Percentiles rank a stretch among this genome's conserved stretches.
Conservation (phyloP, 2,329 filamentous ascomycete species). For the Rutstroemia sp. region DNA sequence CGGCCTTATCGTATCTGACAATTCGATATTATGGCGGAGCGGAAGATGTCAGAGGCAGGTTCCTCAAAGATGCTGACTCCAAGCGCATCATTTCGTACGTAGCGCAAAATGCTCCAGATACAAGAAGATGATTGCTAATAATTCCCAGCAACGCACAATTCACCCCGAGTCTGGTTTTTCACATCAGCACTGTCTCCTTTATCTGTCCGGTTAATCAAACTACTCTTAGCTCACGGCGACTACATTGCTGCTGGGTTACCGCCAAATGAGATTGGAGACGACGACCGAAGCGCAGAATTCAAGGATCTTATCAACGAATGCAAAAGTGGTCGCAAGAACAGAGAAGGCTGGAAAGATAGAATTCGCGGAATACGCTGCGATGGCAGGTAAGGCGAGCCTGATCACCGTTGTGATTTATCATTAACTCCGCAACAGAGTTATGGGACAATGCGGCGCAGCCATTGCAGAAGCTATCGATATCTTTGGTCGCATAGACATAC, state of each 20-base stretch:
- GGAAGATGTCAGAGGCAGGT: constrained; percentile 38
- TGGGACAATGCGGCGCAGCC: constrained; percentile 47
- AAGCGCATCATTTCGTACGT: constrained; percentile 25
- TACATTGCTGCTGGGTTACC: constrained; percentile 80
- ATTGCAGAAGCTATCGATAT: constrained; percentile 78
- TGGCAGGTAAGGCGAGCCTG: constrained; percentile 32
- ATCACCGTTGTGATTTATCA: no score
- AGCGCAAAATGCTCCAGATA: not conserved
- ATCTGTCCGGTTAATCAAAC: constrained; percentile 71
- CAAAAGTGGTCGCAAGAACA: constrained; percentile 53
- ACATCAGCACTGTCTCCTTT: constrained; percentile 82
- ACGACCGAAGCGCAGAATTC: constrained; percentile 69
- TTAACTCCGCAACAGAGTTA: constrained; percentile 23
- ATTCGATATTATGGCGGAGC: constrained; percentile 34
- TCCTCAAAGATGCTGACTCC: constrained; percentile 27
- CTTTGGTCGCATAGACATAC: constrained; percentile 82
- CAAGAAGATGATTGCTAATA: constrained; percentile 10
- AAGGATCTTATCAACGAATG: constrained; percentile 68
- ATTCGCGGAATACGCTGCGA: constrained; percentile 60
- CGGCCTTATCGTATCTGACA: not conserved
- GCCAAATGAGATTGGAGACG: constrained; percentile 70
- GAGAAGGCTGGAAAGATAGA: constrained; percentile 74
- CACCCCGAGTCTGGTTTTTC: constrained; percentile 86
- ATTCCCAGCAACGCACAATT: constrained; percentile 49
- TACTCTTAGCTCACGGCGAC: constrained; percentile 84